Conservation (phyloP, 306 rosid genomes). For the Lathyrus sativus region DNA sequence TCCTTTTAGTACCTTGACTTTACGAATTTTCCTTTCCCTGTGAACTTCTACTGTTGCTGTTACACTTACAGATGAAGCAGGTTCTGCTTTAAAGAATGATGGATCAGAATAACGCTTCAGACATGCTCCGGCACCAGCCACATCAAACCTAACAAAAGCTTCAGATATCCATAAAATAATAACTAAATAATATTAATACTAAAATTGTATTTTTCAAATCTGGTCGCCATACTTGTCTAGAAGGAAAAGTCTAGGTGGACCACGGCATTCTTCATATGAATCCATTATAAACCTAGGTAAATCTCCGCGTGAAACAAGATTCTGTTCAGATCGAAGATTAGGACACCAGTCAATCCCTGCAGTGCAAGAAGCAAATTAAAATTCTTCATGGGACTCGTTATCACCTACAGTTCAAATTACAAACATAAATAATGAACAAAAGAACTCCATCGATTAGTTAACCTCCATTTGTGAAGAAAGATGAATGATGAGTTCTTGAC, state of each 20-base stretch:
- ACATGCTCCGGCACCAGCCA: constrained; percentile 98
- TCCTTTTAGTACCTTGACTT: constrained; percentile 64
- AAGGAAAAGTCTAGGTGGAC: constrained; percentile 87
- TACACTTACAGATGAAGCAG: constrained; percentile 51
- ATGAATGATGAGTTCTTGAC: constrained; percentile 65
- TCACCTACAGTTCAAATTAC: constrained; percentile 9
- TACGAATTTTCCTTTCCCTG: constrained; percentile 69
- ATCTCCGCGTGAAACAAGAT: constrained; percentile 73
- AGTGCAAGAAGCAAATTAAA: constrained; percentile 31
- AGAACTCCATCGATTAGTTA: constrained; percentile 34
- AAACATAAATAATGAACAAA: constrained; percentile 29
- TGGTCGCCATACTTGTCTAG: constrained; percentile 78
- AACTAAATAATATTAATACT: constrained; percentile 14
- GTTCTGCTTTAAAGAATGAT: constrained; percentile 72
- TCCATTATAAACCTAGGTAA: constrained; percentile 96
- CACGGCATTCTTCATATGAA: constrained; percentile 92
- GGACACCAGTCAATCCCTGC: constrained; percentile 96
- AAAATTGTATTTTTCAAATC: constrained; percentile 21
- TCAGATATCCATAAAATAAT: constrained; percentile 29
- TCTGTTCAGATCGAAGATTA: constrained; percentile 63
- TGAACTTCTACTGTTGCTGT: constrained; percentile 43
- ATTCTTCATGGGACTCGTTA: constrained; percentile 11
- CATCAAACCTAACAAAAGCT: constrained; percentile 73
- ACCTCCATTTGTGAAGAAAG: constrained; percentile 74
- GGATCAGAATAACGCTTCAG: constrained; percentile 97